A percentile compares a stretch with the other conserved stretches of the same genome.
These are phyloP conservation scores for Leptosphaerulina australis DNA, from an alignment of 2,329 filamentous ascomycete species.

Conservation along the genomic window DNA sequence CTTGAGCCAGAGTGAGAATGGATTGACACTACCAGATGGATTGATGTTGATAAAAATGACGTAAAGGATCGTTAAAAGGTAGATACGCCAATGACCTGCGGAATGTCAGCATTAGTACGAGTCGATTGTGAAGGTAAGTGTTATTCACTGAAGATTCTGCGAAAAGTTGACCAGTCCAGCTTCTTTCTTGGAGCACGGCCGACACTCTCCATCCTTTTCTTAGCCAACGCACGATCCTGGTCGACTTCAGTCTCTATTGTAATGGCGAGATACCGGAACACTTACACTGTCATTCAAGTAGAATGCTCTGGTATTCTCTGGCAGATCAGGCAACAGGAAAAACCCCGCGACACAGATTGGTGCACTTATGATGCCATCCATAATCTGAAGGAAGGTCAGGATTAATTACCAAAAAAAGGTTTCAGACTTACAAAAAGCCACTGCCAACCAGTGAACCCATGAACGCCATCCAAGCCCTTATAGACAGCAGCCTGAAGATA, in stretches of 20 bases:
- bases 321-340: slow-evolving; percentile 27
- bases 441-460: slow-evolving; percentile 29
- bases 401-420: neutral
- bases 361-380: slow-evolving; percentile 27
- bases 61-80: slow-evolving; percentile 25
- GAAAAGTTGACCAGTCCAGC: slow-evolving; percentile 21
- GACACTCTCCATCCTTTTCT: slow-evolving; percentile 22
- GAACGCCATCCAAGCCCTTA: slow-evolving; percentile 25
- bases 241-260: neutral
- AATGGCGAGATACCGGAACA: too few species aligned
- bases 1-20: slow-evolving; percentile 31
- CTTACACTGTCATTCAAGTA: slow-evolving; percentile 22
- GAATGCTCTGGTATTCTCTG: slow-evolving; percentile 23
- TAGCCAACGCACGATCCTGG: slow-evolving; percentile 21
- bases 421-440: slow-evolving; percentile 27
- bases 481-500: slow-evolving; percentile 31
- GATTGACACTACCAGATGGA: slow-evolving; percentile 26
- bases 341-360: slow-evolving; percentile 24
- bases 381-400: slow-evolving; percentile 11
- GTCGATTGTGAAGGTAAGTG: neutral
- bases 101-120: neutral
- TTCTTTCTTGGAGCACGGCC: slow-evolving; percentile 25
- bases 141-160: slow-evolving; percentile 22
- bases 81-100: slow-evolving; percentile 27
- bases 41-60: slow-evolving; percentile 28